A percentile compares a stretch with the other conserved stretches of the same genome.
phyloP scores from a whole-genome alignment of 306 rosid genomes.

The Castanea mollissima region DNA sequence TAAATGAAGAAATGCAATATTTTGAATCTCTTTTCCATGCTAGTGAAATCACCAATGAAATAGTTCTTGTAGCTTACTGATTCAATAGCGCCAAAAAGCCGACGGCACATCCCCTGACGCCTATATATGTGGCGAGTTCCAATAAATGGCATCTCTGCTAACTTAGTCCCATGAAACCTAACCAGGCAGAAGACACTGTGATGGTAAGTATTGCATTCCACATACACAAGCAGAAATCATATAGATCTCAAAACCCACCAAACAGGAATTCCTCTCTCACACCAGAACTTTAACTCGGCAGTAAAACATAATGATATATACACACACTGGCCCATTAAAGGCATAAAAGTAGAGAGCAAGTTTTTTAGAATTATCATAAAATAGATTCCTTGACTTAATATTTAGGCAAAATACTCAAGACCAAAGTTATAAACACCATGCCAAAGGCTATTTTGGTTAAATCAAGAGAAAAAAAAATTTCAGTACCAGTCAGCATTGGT shows the following conservation, averaged over 20 bases:
- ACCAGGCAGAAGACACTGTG: constrained; percentile 22
- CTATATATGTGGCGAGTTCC: constrained; percentile 96
- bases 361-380: no score
- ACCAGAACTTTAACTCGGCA: background rate
- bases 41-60: constrained; percentile 22
- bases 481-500: no score
- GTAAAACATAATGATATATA: background rate
- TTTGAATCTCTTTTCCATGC: constrained; percentile 4
- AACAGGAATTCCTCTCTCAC: background rate
- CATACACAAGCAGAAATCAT: background rate
- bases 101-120: constrained; percentile 99
- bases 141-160: constrained; percentile 97
- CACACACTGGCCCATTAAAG: no score
- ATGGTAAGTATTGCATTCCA: constrained; percentile 12
- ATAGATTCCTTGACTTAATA: no score
- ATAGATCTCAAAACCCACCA: constrained; percentile 1
- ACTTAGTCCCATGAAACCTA: constrained; percentile 95
- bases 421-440: no score
- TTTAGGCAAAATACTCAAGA: no score
- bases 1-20: background rate
- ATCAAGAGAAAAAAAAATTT: no score
- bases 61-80: constrained; percentile 47
- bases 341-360: no score
- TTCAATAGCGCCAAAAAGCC: constrained; percentile 88
- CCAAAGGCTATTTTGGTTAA: no score